Conservation (phyloP, 129 eudicot species). For the Arctium minus region DNA sequence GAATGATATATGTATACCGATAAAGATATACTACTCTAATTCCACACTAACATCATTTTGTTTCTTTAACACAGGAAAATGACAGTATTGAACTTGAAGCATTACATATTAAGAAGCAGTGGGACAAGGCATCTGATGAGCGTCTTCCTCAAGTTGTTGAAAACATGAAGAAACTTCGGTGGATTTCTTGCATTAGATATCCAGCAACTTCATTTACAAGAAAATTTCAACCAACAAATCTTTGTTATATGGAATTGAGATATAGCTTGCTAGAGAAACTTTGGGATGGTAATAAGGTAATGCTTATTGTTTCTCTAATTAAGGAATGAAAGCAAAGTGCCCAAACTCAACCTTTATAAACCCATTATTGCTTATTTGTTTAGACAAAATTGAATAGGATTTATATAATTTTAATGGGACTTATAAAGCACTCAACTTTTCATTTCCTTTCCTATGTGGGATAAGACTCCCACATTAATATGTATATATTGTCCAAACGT, state of each 20-base stretch:
- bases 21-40: neutral
- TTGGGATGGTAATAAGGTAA: neutral
- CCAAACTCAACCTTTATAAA: too few species aligned
- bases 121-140: too few species aligned
- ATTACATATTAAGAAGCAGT: neutral
- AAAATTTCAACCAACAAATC: neutral
- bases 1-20: too few species aligned
- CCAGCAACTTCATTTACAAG: neutral
- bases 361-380: too few species aligned
- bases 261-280: neutral
- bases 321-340: too few species aligned
- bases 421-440: too few species aligned
- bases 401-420: too few species aligned
- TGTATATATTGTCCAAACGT: too few species aligned
- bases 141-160: neutral
- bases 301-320: too few species aligned
- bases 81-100: neutral
- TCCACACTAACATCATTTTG: neutral
- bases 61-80: neutral
- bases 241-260: neutral
- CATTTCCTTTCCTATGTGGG: too few species aligned
- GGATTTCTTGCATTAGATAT: neutral
- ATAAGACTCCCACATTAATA: too few species aligned
- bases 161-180: neutral
- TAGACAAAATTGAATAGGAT: too few species aligned